Percentiles rank a stretch among this genome's conserved stretches.
phyloP scores from a whole-genome alignment of 106 monocot genomes.

The Dioscorea alata region DNA sequence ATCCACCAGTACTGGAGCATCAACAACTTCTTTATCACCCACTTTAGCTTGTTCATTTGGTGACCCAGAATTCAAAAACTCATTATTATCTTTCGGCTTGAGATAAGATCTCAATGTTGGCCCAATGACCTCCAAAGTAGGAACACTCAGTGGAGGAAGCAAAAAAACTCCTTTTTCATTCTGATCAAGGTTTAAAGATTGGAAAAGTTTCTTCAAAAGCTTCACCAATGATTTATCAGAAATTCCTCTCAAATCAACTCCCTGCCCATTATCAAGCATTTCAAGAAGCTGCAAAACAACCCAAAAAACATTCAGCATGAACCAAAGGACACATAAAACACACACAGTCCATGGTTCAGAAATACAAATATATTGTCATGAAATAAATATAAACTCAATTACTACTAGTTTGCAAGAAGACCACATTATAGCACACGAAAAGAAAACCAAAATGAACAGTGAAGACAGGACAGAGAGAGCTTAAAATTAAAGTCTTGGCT shows the following conservation, averaged over 20 bases:
- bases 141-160: constrained; percentile 35
- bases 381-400: background rate
- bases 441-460: background rate
- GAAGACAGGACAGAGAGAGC: background rate
- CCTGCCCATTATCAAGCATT: constrained; percentile 90
- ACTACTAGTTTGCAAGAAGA: background rate
- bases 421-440: background rate
- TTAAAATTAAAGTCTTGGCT: background rate
- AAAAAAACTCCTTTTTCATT: constrained; percentile 51
- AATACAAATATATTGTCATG: background rate
- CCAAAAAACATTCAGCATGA: background rate
- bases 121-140: constrained; percentile 51
- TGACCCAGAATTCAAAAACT: background rate
- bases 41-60: background rate
- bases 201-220: constrained; percentile 65
- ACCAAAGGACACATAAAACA: background rate
- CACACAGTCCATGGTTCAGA: background rate
- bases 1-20: constrained; percentile 7
- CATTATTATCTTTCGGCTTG: constrained; percentile 17
- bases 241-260: constrained; percentile 75
- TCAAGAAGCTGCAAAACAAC: constrained; percentile 56
- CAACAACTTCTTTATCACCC: constrained; percentile 6
- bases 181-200: constrained; percentile 53
- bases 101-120: constrained; percentile 20
- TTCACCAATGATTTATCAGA: constrained; percentile 51